These are phyloP conservation scores for Spiraea crenata DNA, from an alignment of 331 rosid species.

Conservation along the genomic window DNA sequence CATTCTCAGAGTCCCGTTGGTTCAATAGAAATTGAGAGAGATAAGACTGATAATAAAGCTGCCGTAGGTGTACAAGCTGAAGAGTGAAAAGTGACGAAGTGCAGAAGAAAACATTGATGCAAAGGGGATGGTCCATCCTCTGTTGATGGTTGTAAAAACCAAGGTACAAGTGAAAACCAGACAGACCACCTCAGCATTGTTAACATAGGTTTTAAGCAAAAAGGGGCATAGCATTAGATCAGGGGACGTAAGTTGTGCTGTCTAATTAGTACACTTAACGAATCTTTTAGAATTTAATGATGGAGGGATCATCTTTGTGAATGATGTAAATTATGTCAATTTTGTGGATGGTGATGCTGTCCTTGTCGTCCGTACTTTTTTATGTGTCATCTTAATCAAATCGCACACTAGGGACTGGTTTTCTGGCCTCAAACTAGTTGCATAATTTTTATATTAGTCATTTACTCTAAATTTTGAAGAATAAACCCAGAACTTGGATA, in stretches of 20 bases:
- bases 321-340: too few relatives aligned
- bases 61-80: constrained; percentile 21
- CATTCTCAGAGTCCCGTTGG: constrained; percentile 20
- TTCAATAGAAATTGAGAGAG: constrained; percentile 7
- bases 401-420: too few relatives aligned
- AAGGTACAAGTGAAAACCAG: constrained; percentile 28
- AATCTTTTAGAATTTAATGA: background rate
- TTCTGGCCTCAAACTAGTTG: too few relatives aligned
- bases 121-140: constrained; percentile 4
- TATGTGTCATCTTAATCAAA: too few relatives aligned
- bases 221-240: constrained; percentile 10
- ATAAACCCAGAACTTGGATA: too few relatives aligned
- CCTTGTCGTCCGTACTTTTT: too few relatives aligned
- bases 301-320: background rate
- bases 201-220: constrained; percentile 15
- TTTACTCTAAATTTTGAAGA: too few relatives aligned
- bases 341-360: too few relatives aligned
- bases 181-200: constrained; percentile 13
- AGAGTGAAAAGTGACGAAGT: constrained; percentile 7
- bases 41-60: constrained; percentile 18
- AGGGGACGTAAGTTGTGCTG: constrained; percentile 12
- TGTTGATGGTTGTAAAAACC: constrained; percentile 25
- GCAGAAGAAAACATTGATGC: constrained; percentile 14
- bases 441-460: too few relatives aligned
- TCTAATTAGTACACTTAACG: constrained; percentile 11